Base-by-base conservation (phyloP, 371 early-diverging fungal species). In the Lichtheimia ramosa region DNA sequence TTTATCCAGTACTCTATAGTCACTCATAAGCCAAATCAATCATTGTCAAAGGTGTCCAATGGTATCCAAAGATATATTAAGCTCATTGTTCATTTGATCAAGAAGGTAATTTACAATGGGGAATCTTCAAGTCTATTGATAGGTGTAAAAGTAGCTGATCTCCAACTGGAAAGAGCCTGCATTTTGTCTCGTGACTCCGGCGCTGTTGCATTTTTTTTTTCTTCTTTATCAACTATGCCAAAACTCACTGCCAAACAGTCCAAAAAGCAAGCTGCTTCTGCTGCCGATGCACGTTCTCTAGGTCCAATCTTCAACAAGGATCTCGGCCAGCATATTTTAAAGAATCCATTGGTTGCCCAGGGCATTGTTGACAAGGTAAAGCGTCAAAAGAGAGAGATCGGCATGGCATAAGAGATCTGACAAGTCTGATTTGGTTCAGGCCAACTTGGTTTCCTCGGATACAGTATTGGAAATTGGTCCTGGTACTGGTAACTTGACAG, bases 401-500 rank as follows among this genome's bases (percentile, higher is more conserved):
- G 43, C 5, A 46, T 7, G 21, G 7, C n/a, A 46, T 46, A 10
- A 8, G 6, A 18, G 46, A 46, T 46, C 16, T 46, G 5, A 46
- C 46, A 13, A 16, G 46, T 12, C 3, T 8, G 18, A 7, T 46
- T 43, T 46, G 1, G 25, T 55, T 10, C 18, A 92, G 91, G 98
- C 99, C 6, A 83, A 79, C 43, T 76, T 99, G 48, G 89, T 94
- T 63, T 82, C 91, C 25, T 96, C 98, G 3, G 99, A 99, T 75
- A 89, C 88, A 3, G 98, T 99, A 7, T 87, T 99, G 18, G 99
- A 99, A 86, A 91, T 99, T 54, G 99, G 99, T 75, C 99, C 99
- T 10, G 99, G 99, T 83, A 99, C 99, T n/a, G 99, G 99, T 75
- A 99, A 98, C 80, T 86, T 99, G 70, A 98, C 99, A 6, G 89